Conservation (phyloP, 768 basidiomycete genomes). For the Rhodosporidiobolus sp. region DNA sequence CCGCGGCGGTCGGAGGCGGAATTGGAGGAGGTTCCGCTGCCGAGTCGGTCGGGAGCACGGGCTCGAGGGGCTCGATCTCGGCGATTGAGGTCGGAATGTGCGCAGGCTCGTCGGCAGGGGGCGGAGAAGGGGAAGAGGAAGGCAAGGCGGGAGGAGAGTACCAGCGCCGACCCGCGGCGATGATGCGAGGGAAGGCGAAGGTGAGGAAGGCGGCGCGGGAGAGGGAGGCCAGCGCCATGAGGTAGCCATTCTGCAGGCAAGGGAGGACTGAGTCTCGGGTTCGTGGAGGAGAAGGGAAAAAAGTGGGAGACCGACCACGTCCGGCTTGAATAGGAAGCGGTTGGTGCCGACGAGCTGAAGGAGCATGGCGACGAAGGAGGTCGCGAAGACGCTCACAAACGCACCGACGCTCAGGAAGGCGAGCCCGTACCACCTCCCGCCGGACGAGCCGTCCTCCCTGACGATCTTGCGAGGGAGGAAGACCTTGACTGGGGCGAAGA, state of each 20-base stretch:
- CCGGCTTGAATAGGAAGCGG: slow-evolving; percentile 43
- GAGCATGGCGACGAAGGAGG: slow-evolving; percentile 45
- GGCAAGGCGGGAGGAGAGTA: slow-evolving; percentile 37
- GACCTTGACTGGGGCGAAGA: slow-evolving; percentile 44
- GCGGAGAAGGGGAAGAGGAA: slow-evolving; percentile 30
- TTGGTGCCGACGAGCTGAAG: slow-evolving; percentile 47
- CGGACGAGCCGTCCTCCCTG: not conserved
- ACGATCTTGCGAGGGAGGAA: slow-evolving; percentile 39
- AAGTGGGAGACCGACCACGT: slow-evolving; percentile 6
- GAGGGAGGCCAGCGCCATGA: slow-evolving; percentile 41
- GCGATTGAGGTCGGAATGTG: slow-evolving; percentile 12
- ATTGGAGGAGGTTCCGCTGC: slow-evolving; percentile 13
- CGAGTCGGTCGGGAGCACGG: slow-evolving; percentile 6
- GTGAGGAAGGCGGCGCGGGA: slow-evolving; percentile 25
- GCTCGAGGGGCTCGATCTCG: slow-evolving; percentile 20
- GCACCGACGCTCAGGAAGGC: slow-evolving; percentile 44
- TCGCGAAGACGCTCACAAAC: slow-evolving; percentile 46
- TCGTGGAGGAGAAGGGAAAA: not conserved
- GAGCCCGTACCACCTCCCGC: slow-evolving; percentile 38
- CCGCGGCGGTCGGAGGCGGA: slow-evolving; percentile 34
- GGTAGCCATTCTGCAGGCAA: slow-evolving; percentile 22
- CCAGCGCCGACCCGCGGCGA: slow-evolving; percentile 39
- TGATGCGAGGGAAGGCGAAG: slow-evolving; percentile 24
- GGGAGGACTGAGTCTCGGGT: not conserved
- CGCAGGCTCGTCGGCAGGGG: slow-evolving; percentile 41